Percentiles rank a stretch among this genome's conserved stretches.
phyloP scores from a whole-genome alignment of 805 yeast genomes.

The Saturnispora halmiae region DNA sequence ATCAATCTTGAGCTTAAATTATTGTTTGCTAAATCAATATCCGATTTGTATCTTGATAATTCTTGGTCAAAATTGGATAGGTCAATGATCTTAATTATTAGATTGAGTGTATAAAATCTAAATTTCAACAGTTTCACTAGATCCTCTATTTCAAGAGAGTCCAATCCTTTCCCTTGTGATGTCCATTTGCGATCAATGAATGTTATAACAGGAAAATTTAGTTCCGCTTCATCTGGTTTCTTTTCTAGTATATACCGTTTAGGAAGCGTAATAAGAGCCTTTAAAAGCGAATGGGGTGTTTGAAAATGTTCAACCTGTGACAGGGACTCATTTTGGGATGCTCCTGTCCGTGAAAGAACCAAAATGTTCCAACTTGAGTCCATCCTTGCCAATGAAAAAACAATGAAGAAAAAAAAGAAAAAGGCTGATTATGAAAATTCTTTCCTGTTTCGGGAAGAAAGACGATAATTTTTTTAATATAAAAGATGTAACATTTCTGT shows the following conservation, averaged over 20 bases:
- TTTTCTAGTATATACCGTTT: not conserved
- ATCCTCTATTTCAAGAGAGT: slow-evolving; percentile 3
- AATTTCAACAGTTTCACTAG: slow-evolving; percentile 14
- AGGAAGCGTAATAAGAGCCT: not conserved
- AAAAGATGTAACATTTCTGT: too few relatives aligned
- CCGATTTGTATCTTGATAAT: slow-evolving; percentile 4
- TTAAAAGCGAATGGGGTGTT: not conserved
- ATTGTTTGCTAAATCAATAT: too few relatives aligned
- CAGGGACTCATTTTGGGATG: not conserved
- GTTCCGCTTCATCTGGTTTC: slow-evolving; percentile 5
- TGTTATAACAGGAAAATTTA: slow-evolving; percentile 9
- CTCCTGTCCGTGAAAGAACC: not conserved
- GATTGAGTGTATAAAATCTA: slow-evolving; percentile 26
- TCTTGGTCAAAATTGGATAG: slow-evolving; percentile 3
- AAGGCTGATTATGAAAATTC: not conserved
- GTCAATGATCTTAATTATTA: slow-evolving; percentile 14
- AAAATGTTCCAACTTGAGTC: not conserved
- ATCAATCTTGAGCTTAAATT: slow-evolving; percentile 23
- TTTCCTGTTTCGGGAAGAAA: not conserved
- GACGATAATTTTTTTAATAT: too few relatives aligned
- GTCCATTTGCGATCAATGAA: slow-evolving; percentile 1
- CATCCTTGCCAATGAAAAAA: not conserved
- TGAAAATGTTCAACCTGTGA: not conserved
- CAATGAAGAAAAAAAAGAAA: not conserved
- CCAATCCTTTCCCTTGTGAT: not conserved